Evolutionary conservation across 257 asterid genomes (phyloP).

Genomic region (Eucommia ulmoides): DNA sequence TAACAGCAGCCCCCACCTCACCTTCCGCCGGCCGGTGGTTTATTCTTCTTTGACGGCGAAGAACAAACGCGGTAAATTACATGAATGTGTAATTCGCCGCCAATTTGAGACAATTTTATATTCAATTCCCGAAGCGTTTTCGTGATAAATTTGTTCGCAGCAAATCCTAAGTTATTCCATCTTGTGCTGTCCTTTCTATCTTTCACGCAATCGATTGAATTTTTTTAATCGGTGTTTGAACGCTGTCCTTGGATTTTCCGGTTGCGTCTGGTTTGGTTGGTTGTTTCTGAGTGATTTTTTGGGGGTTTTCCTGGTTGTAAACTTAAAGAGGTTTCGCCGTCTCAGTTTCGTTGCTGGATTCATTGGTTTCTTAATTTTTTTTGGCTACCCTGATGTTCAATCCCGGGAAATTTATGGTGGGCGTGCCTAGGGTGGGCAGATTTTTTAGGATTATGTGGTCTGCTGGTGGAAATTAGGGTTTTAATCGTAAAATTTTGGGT

Average conservation of each 20-base stretch:
- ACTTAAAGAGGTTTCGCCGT: too few relatives aligned
- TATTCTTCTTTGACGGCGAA: too few relatives aligned
- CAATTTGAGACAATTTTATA: too few relatives aligned
- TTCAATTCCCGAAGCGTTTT: too few relatives aligned
- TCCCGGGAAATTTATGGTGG: conserved; percentile 7
- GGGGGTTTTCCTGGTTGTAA: too few relatives aligned
- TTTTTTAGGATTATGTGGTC: neutral
- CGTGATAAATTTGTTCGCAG: conserved; percentile 10
- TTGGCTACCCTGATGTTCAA: neutral
- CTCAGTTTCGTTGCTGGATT: conserved; percentile 8
- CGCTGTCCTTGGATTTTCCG: neutral
- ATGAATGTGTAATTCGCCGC: too few relatives aligned
- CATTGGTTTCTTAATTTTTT: conserved; percentile 5
- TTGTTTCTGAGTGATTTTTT: too few relatives aligned
- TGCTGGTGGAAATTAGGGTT: neutral
- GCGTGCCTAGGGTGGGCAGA: neutral
- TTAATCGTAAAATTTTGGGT: neutral
- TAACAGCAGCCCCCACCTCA: too few relatives aligned
- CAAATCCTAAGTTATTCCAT: conserved; percentile 11
- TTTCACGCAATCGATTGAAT: conserved; percentile 5
- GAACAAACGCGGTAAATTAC: too few relatives aligned
- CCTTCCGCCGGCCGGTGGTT: too few relatives aligned
- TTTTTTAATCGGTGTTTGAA: conserved; percentile 3
- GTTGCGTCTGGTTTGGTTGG: too few relatives aligned
- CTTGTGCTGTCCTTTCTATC: neutral